A percentile compares a stretch with the other conserved stretches of the same genome.
These are phyloP conservation scores for Plenodomus tracheiphilus DNA, from an alignment of 2,329 filamentous ascomycete species.

Conservation along the genomic window DNA sequence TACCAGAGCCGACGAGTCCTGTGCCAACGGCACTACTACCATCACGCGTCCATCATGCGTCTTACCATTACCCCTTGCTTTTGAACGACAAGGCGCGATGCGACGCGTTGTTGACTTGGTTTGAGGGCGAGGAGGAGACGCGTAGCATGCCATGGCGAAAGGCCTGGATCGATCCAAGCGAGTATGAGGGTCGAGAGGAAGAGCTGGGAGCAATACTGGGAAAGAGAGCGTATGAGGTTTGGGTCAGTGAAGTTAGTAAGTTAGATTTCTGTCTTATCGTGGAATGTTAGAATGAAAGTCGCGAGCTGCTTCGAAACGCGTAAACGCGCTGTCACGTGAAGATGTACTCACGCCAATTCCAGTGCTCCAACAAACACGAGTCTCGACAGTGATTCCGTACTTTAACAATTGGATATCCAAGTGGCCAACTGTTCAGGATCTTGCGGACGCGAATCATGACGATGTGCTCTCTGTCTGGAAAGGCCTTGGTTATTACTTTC, in stretches of 20 bases:
- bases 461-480: conserved; percentile 64
- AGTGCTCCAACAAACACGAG: conserved; percentile 68
- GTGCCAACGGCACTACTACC: conserved; percentile 26
- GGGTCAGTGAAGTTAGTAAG: conserved; percentile 65
- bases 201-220: conserved; percentile 51
- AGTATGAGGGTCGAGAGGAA: conserved; percentile 16
- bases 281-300: neutral
- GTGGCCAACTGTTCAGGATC: conserved; percentile 62
- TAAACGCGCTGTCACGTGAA: conserved; percentile 24
- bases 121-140: conserved; percentile 32
- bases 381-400: conserved; percentile 64
- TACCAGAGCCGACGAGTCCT: conserved; percentile 16
- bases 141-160: conserved; percentile 54
- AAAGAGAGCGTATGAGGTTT: conserved; percentile 65
- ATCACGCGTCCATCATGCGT: conserved; percentile 25
- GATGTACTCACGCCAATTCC: neutral
- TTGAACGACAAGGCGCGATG: conserved; percentile 15
- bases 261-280: conserved; percentile 1
- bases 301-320: neutral
- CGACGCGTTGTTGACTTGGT: conserved; percentile 36
- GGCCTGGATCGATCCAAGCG: conserved; percentile 56
- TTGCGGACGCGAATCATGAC: conserved; percentile 58
- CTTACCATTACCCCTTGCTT: conserved; percentile 39
- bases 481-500: conserved; percentile 66
- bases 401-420: conserved; percentile 65